A percentile compares a stretch with the other conserved stretches of the same genome.
Evolutionary conservation across 2,329 filamentous ascomycete genomes (phyloP).

Genomic region (Aspergillus unguis): DNA sequence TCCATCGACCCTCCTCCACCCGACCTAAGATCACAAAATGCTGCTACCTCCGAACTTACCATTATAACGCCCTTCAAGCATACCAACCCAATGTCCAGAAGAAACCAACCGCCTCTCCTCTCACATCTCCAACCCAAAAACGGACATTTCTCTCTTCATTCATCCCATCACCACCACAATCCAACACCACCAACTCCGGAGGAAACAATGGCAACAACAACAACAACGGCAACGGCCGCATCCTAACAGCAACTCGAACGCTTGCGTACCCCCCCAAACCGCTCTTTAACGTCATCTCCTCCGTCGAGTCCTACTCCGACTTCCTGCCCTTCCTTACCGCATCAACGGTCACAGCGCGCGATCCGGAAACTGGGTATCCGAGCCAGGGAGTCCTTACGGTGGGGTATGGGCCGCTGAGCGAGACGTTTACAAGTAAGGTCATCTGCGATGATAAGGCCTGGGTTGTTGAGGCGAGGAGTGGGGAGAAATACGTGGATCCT

Average conservation of each 20-base stretch:
- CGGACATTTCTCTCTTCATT: conserved; percentile 28
- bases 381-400: conserved; percentile 74
- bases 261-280: conserved; percentile 69
- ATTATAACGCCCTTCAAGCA: neutral
- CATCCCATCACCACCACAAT: conserved; percentile 28
- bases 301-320: conserved; percentile 75
- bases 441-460: conserved; percentile 67
- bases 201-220: conserved; percentile 16
- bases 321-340: conserved; percentile 91
- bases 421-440: conserved; percentile 76
- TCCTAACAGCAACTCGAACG: conserved; percentile 67
- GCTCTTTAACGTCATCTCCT: conserved; percentile 83
- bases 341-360: conserved; percentile 74
- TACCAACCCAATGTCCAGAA: no score
- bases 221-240: conserved; percentile 53
- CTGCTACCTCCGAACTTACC: neutral
- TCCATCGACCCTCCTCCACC: neutral
- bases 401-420: conserved; percentile 79
- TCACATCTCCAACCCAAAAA: neutral
- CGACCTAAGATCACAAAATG: neutral
- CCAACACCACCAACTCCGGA: neutral
- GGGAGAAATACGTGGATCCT: conserved; percentile 39
- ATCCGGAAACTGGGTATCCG: conserved; percentile 54
- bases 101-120: neutral
- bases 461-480: conserved; percentile 68